Evolutionary conservation across 1,284 basidiomycete species (phyloP).

Genomic region (Cutaneotrichosporon curvatum): DNA sequence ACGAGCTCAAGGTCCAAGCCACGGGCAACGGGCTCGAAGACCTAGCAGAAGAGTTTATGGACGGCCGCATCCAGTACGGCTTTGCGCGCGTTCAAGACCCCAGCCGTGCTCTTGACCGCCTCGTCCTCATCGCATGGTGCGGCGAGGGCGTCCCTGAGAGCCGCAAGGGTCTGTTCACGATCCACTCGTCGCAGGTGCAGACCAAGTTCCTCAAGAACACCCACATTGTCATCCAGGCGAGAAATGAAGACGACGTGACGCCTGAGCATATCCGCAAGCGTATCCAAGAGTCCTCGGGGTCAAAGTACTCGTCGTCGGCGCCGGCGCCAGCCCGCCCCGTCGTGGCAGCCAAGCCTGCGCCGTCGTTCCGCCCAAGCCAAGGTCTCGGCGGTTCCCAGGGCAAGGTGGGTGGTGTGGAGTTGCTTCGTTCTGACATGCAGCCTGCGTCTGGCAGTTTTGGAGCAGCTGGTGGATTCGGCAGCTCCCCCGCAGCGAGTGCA

Average conservation of each 20-base stretch:
- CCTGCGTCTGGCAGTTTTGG: conserved; percentile 24
- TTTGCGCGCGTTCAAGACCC: conserved; percentile 82
- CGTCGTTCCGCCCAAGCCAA: conserved; percentile 40
- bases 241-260: conserved; percentile 82
- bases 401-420: conserved; percentile 19
- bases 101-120: conserved; percentile 80
- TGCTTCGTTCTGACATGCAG: conserved; percentile 12
- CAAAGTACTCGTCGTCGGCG: conserved; percentile 58
- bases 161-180: conserved; percentile 71
- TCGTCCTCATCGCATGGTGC: conserved; percentile 86
- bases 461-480: conserved; percentile 15
- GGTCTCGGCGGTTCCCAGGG: conserved; percentile 40
- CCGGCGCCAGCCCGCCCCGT: conserved; percentile 22
- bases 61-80: conserved; percentile 91
- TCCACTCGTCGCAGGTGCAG: conserved; percentile 55
- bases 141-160: conserved; percentile 91
- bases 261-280: conserved; percentile 74
- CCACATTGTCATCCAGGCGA: conserved; percentile 85
- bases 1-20: conserved; percentile 82
- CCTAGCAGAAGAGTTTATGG: conserved; percentile 86
- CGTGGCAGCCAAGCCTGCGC: conserved; percentile 22
- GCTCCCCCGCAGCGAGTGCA: conserved; percentile 6
- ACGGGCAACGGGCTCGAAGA: conserved; percentile 84
- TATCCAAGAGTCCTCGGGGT: conserved; percentile 84
- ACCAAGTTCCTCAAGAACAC: conserved; percentile 67